These are phyloP conservation scores for Schizothecium vesticola DNA, from an alignment of 495 filamentous ascomycete genomes.

Conservation along the genomic window DNA sequence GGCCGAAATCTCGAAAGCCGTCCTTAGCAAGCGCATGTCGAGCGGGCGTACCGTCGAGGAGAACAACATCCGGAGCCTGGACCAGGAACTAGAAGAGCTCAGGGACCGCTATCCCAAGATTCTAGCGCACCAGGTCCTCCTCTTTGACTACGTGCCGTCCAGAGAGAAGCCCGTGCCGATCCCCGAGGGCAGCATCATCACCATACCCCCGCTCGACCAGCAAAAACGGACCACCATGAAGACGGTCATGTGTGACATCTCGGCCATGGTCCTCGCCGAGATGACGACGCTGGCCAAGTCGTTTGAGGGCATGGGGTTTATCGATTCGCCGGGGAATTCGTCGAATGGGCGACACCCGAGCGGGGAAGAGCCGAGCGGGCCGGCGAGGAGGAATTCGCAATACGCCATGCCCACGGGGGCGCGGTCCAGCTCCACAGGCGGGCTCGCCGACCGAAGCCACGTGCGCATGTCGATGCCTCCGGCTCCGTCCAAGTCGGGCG, in stretches of 20 bases:
- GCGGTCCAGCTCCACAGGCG: conserved; percentile 47
- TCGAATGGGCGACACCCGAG: conserved; percentile 36
- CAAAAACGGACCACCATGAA: conserved; percentile 87
- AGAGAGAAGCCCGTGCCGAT: conserved; percentile 42
- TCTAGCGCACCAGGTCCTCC: conserved; percentile 68
- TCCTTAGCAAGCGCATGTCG: conserved; percentile 43
- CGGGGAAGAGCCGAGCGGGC: conserved; percentile 29
- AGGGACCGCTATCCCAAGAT: conserved; percentile 67
- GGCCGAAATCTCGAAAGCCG: conserved; percentile 46
- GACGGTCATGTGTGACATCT: conserved; percentile 89
- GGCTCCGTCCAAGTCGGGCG: conserved; percentile 34
- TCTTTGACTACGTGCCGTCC: conserved; percentile 63
- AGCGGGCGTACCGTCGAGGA: conserved; percentile 42
- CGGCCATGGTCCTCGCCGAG: conserved; percentile 75
- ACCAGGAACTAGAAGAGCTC: conserved; percentile 63
- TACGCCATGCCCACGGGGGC: conserved; percentile 36
- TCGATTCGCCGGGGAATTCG: conserved; percentile 65
- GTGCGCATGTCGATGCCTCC: conserved; percentile 78
- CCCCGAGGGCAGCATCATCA: conserved; percentile 54
- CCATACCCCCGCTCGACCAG: conserved; percentile 64
- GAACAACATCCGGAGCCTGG: conserved; percentile 48
- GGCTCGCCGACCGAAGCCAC: conserved; percentile 41
- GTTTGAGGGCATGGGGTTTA: conserved; percentile 68
- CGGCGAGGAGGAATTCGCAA: conserved; percentile 52
- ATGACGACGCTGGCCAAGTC: conserved; percentile 82